Conservation (phyloP, 257 asterid species). For the Solanum pimpinellifolium region DNA sequence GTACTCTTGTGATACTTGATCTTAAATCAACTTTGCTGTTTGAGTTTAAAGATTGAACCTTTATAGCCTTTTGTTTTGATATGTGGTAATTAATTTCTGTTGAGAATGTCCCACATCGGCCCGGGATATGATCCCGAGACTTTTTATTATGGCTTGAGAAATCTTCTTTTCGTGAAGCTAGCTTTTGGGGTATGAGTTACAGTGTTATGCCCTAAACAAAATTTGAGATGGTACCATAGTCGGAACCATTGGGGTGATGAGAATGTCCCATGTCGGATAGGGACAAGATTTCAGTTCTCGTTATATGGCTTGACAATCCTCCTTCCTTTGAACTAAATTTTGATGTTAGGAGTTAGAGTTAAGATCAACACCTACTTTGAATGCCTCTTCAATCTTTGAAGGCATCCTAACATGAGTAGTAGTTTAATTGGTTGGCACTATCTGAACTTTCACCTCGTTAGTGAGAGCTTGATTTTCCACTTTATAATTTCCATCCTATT, state of each 20-base stretch:
- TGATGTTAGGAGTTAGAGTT: neutral
- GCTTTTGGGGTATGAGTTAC: neutral
- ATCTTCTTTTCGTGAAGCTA: neutral
- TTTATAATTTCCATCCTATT: neutral
- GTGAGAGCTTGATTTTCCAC: fast-evolving
- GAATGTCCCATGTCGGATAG: neutral
- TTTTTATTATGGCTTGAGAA: neutral
- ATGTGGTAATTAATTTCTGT: neutral
- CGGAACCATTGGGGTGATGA: neutral
- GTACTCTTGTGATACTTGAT: neutral
- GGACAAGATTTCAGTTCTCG: neutral
- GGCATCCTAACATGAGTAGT: neutral
- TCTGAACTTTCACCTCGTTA: neutral
- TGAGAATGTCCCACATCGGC: neutral
- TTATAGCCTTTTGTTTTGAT: neutral
- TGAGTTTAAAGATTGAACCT: neutral
- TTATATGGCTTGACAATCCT: neutral
- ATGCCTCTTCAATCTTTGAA: neutral
- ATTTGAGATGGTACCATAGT: neutral
- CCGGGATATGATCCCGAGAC: neutral
- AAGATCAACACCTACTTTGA: neutral
- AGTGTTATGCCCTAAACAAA: fast-evolving
- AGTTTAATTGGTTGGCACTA: neutral
- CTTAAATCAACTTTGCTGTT: neutral
- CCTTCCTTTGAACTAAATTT: neutral